Evolutionary conservation across 164 flowering plant genomes (phyloP), one percentile per base, ranked within the genome.

Genomic region (Piper longum): DNA sequence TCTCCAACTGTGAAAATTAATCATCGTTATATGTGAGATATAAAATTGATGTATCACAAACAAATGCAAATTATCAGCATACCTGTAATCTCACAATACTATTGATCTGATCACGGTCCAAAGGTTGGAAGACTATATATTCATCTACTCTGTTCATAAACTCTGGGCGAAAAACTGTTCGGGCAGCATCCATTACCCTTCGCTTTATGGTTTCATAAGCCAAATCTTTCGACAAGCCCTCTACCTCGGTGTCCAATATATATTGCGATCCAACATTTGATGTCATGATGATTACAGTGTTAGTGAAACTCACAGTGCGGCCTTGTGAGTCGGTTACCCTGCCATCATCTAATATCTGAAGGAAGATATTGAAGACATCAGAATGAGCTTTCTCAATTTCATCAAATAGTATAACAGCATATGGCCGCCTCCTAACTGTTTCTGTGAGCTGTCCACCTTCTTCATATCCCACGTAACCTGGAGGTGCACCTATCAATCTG

Each of bases 381-480:
- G 86, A 62, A 70, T 93, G 99, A 19, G 99, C 99, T 67, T 93
- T 93, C 64, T 93, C 99, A 60, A 95, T 95, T 77, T 95, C 97
- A 73, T 95, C 99, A 74, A 91, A 95, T 65, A 91, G 73, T 56
- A 95, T 82, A 17, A 95, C 99, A 18, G 93, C 72, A 68, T 95
- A 95, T 0, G 99, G 99, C 76, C 99, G 80, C 72, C 99, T 69
- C 11, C 97, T 85, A 67, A 95, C 96, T 12, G 69, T 78, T 77
- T 95, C 99, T 5, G 97, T 95, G 68, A 95, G 73, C 73, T 95
- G 99, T 5, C 99, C 99, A 58, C 99, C 99, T 78, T 95, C 99
- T 68, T 88, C 97, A 60, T 95, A 95, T 26, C 99, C 99, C 8
- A 95, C 96, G 70, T 95, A 95, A 56, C 99, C 99, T 54, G 99